Evolutionary conservation across 768 basidiomycete genomes (phyloP).

Genomic region (Trametopsis cervina): DNA sequence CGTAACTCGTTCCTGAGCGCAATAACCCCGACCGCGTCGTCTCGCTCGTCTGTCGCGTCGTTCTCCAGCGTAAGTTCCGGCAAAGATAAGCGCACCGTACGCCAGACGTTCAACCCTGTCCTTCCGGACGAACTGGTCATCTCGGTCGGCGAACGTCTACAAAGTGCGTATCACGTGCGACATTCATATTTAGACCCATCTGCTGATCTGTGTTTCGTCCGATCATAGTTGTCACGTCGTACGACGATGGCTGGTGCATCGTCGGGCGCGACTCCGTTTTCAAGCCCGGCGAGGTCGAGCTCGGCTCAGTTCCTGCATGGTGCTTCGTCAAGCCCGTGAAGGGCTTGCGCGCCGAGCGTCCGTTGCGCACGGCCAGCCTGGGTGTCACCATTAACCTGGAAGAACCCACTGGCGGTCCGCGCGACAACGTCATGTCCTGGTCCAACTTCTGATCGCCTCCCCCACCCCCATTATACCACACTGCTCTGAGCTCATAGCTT

Average conservation of each 20-base stretch:
- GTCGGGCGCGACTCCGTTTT: conserved; percentile 46
- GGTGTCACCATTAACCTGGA: conserved; percentile 55
- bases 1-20: conserved; percentile 16
- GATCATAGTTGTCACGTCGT: conserved; percentile 31
- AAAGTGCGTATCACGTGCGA: conserved; percentile 33
- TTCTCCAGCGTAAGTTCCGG: conserved; percentile 11
- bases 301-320: conserved; percentile 75
- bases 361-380: conserved; percentile 55
- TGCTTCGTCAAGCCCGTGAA: conserved; percentile 60
- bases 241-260: conserved; percentile 79
- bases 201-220: conserved; percentile 1
- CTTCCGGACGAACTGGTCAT: conserved; percentile 70
- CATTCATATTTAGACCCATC: not conserved
- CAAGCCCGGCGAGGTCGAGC: conserved; percentile 41
- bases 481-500: not conserved
- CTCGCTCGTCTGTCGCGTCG: conserved; percentile 14
- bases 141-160: conserved; percentile 50
- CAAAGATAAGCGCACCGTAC: conserved; percentile 42
- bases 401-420: conserved; percentile 24
- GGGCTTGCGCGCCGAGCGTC: conserved; percentile 54
- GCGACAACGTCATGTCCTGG: conserved; percentile 61
- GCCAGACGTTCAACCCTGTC: conserved; percentile 59
- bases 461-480: not conserved
- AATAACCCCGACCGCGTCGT: conserved; percentile 4
- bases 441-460: conserved; percentile 44